Base-by-base conservation (phyloP, 1,139 yeast species). In the Debaryomyces nepalensis region DNA sequence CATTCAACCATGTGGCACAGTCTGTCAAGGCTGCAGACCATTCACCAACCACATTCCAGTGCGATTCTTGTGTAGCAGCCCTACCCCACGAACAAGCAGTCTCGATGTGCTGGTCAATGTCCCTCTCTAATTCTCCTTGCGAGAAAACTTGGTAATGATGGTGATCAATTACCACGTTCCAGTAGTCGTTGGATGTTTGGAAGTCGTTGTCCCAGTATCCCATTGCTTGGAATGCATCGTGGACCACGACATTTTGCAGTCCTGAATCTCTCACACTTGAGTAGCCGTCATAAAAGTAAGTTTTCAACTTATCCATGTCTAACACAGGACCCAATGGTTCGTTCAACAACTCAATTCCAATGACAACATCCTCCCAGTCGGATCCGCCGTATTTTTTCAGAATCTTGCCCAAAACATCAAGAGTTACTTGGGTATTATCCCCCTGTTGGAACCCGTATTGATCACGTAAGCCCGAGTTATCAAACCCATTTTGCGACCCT, bases 401-500 rank as follows among this genome's bases (percentile, higher is more conserved):
- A 39, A 78, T 64, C 29, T 64, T 63, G 35, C 72, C 57, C 52
- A 82, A 64, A 1, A 80, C 83, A 34, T 73, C 67, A 42, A 79
- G 63, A 10, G 93, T 81, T 24, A 76, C 53, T 39, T 76, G 66
- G 33, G 73, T 65, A 55, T 85, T 81, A 51, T 66, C 55, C 33
- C 69, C 74, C 18, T 70, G 67, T 62, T 82, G 83, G 79, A 85
- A 89, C 7, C 70, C 69, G 44, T 77, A 55, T 5, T 58, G 48
- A 57, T 87, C 97, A 55, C 97, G 77, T 47, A 80, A 68, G 15
- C 99, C 99, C 8, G 97, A 88, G 68, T 91, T 91, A 63, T 93
- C 99, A 61, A 91, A 91, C 15, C 98, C 97, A 61, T 91, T 91
- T 66, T 91, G 98, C 15, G 96, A 87, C n/a, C 97, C 98, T 37